phyloP scores from a whole-genome alignment of 108 stramenopile genomes.

The Nitzschia palea region DNA sequence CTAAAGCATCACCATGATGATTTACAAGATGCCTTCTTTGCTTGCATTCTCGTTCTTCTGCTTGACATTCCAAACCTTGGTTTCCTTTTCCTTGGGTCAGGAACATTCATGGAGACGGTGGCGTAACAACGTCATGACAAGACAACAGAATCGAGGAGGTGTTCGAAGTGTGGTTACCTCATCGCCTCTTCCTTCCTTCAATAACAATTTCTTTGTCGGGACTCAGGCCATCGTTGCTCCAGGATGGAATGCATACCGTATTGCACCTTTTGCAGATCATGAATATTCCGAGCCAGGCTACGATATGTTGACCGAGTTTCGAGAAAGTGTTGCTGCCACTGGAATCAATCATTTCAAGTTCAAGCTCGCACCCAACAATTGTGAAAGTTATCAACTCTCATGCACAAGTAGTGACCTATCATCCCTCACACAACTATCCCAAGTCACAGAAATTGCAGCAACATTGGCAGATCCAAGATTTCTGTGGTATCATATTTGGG shows the following conservation, averaged over 20 bases:
- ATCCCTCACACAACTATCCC: background rate
- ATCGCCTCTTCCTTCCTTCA: no score
- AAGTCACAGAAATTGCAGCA: background rate
- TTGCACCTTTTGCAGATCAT: background rate
- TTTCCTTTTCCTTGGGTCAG: no score
- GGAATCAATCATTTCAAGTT: slow-evolving; percentile 3
- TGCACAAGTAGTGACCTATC: background rate
- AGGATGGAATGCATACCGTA: background rate
- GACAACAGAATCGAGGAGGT: no score
- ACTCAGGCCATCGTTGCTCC: background rate
- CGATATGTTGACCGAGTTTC: slow-evolving; percentile 1
- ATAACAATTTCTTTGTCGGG: background rate
- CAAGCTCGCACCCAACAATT: background rate
- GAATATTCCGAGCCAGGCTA: background rate
- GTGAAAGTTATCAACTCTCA: slow-evolving; percentile 1
- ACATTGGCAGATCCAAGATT: background rate
- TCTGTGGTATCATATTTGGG: background rate
- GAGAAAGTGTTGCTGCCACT: background rate
- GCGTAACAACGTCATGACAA: no score
- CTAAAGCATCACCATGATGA: no score
- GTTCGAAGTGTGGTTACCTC: no score
- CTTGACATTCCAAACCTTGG: no score
- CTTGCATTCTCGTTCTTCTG: no score
- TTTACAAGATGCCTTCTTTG: no score
- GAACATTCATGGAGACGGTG: no score